Conservation (phyloP, 805 yeast species). For the Ogataea angusta region DNA sequence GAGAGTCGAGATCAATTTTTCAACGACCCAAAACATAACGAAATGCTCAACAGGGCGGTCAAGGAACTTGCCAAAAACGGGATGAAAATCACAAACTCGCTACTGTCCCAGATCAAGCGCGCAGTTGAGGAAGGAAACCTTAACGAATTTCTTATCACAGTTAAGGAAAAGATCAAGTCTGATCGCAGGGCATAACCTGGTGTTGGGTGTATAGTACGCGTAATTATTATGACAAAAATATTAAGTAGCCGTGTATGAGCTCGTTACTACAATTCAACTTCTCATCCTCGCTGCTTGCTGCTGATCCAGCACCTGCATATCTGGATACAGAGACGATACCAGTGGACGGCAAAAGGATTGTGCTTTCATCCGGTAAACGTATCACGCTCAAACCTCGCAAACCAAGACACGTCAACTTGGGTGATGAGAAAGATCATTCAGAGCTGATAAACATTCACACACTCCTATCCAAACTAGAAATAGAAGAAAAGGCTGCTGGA, state of each 20-base stretch:
- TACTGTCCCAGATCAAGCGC: slow-evolving; percentile 18
- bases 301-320: background rate
- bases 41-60: slow-evolving; percentile 17
- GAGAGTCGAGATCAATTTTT: slow-evolving; percentile 12
- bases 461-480: slow-evolving; percentile 22
- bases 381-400: slow-evolving; percentile 21
- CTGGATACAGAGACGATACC: background rate
- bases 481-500: slow-evolving; percentile 20
- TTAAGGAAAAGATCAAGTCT: slow-evolving; percentile 26
- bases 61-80: slow-evolving; percentile 24
- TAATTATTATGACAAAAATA: background rate
- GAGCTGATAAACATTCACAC: slow-evolving; percentile 24
- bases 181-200: slow-evolving; percentile 25
- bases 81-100: slow-evolving; percentile 20
- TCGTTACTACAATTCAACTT: slow-evolving; percentile 14
- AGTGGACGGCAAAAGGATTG: background rate
- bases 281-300: slow-evolving; percentile 16
- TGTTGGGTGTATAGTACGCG: slow-evolving; percentile 6
- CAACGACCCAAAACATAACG: slow-evolving; percentile 15
- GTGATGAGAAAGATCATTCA: slow-evolving; percentile 7
- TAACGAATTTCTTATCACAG: slow-evolving; percentile 28
- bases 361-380: slow-evolving; percentile 24
- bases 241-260: slow-evolving; percentile 1
- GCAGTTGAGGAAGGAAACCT: slow-evolving; percentile 27
- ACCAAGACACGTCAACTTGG: background rate